Evolutionary conservation across 352 stramenopile species (phyloP), one percentile per base, ranked within the genome.

Genomic region (Phytophthora uliginosa): DNA sequence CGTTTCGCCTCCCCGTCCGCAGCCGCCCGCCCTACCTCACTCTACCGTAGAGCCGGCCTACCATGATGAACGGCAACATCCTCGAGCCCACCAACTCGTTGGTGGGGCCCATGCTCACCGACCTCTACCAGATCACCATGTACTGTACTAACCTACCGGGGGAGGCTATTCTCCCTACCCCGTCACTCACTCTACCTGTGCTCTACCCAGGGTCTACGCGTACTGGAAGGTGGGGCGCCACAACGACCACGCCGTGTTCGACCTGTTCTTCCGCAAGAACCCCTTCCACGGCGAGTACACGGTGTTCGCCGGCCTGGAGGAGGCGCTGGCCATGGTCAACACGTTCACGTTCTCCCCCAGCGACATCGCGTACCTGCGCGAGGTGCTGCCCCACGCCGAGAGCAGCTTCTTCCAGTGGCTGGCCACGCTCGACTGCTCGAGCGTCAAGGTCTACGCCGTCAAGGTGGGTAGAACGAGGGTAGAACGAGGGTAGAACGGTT

Each of bases 181-280:
- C n/a, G n/a, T n/a, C n/a, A n/a, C n/a, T n/a, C n/a, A 7, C 6
- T 31, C 28, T 31, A 31, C 28, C 28, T 8, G 24, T 31, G 4
- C 28, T 34, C 26, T 24, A 13, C 24, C 26, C n/a, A 99, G 99
- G 98, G 92, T 98, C 9, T 99, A 99, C 69, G 97, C 95, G 7
- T 99, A 99, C 82, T 99, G 98, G 98, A 99, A 99, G 74, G 93
- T 95, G 47, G 92, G 94, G 15, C 90, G 97, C 33, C 92, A 99
- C 63, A 81, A 99, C 45, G 94, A 99, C 64, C 75, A 90, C 54
- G 91, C 93, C 10, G 94, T 98, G 31, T 99, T 99, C 59, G 96
- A 99, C 59, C 80, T 99, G 5, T 99, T 99, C 82, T 99, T 99
- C 86, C 95, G 98, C 55, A 99, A 99, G 84, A 99, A 99, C 82